These are phyloP conservation scores for Vitis rotundifolia DNA, from an alignment of 164 flowering plant species.

Conservation along the genomic window DNA sequence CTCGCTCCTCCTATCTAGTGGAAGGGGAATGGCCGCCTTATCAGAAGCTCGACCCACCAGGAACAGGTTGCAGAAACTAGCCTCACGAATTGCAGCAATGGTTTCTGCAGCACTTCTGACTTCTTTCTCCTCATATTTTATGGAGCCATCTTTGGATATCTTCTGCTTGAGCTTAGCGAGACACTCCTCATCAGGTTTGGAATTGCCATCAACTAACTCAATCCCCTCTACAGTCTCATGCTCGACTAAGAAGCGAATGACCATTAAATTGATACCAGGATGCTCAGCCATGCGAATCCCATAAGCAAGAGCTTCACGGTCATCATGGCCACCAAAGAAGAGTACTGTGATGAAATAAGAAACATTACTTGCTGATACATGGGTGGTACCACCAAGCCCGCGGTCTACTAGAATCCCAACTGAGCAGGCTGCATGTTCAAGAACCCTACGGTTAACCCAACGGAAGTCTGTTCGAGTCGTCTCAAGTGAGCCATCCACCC, in stretches of 20 bases:
- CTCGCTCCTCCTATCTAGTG: slow-evolving; percentile 29
- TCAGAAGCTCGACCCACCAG: slow-evolving; percentile 54
- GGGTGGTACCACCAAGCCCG: slow-evolving; percentile 56
- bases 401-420: slow-evolving; percentile 64
- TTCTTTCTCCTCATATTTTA: slow-evolving; percentile 33
- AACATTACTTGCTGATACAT: slow-evolving; percentile 48
- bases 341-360: slow-evolving; percentile 37
- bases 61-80: slow-evolving; percentile 40
- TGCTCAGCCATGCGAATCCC: slow-evolving; percentile 70
- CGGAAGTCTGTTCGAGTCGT: slow-evolving; percentile 37
- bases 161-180: slow-evolving; percentile 34
- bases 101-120: slow-evolving; percentile 27
- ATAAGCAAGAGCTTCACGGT: slow-evolving; percentile 65
- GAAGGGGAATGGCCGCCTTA: slow-evolving; percentile 14
- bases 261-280: slow-evolving; percentile 49
- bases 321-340: slow-evolving; percentile 66
- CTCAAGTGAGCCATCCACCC: slow-evolving; percentile 42
- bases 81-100: slow-evolving; percentile 15
- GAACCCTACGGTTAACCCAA: slow-evolving; percentile 45
- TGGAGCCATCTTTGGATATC: slow-evolving; percentile 12
- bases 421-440: slow-evolving; percentile 55
- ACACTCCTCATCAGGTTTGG: slow-evolving; percentile 28
- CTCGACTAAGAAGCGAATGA: slow-evolving; percentile 28
- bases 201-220: slow-evolving; percentile 6
- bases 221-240: slow-evolving; percentile 20